phyloP scores from a whole-genome alignment of 2,329 filamentous ascomycete genomes.

The Nemania sp. region DNA sequence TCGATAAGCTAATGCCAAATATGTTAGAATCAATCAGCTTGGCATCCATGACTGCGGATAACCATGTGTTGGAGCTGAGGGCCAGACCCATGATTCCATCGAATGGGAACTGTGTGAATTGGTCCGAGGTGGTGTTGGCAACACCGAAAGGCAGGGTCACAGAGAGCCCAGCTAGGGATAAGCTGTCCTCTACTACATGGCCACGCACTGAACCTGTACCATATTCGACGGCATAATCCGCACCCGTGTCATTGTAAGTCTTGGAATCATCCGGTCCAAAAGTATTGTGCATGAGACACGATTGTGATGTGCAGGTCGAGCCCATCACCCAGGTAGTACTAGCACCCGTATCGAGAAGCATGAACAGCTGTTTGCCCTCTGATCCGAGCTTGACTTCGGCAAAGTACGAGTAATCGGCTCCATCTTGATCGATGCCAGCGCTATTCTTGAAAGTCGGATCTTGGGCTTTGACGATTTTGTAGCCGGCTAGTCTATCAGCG shows the following conservation, averaged over 20 bases:
- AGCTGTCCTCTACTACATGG: slow-evolving; percentile 64
- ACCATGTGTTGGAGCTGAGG: slow-evolving; percentile 67
- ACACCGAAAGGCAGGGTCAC: slow-evolving; percentile 71
- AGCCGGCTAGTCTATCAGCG: slow-evolving; percentile 50
- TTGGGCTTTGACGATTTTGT: slow-evolving; percentile 50
- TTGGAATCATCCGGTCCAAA: slow-evolving; percentile 70
- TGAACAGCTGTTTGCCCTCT: slow-evolving; percentile 55
- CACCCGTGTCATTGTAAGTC: slow-evolving; percentile 57
- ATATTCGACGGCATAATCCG: slow-evolving; percentile 70
- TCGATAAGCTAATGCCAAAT: slow-evolving; percentile 71
- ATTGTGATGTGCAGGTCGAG: slow-evolving; percentile 63
- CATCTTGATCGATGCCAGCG: slow-evolving; percentile 64
- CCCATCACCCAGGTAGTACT: slow-evolving; percentile 85
- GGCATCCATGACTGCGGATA: slow-evolving; percentile 62
- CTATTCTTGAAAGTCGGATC: slow-evolving; percentile 52
- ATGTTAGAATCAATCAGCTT: slow-evolving; percentile 64
- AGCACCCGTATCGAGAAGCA: slow-evolving; percentile 69
- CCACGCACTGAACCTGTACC: slow-evolving; percentile 77
- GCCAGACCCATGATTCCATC: slow-evolving; percentile 86
- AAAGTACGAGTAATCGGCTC: slow-evolving; percentile 69
- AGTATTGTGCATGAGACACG: slow-evolving; percentile 70
- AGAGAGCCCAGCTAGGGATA: slow-evolving; percentile 68
- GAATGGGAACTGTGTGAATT: slow-evolving; percentile 79
- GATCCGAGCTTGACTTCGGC: slow-evolving; percentile 61
- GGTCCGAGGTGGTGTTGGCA: slow-evolving; percentile 69